A percentile compares a stretch with the other conserved stretches of the same genome.
Evolutionary conservation across 345 rosid genomes (phyloP).

Genomic region (Camelina neglecta): DNA sequence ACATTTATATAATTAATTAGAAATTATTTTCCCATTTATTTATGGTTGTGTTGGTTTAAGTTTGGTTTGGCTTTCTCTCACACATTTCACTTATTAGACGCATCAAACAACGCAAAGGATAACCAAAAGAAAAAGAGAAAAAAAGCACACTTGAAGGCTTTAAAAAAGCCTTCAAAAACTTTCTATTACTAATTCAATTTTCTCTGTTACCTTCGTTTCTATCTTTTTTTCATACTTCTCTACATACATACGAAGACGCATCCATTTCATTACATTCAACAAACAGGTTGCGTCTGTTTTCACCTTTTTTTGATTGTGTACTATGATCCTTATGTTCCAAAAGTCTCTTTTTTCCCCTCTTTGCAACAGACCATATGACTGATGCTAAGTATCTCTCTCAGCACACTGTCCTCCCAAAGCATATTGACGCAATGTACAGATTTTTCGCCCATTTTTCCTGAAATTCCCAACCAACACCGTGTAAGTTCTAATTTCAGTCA

Average conservation of each 20-base stretch:
- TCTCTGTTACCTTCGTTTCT: constrained; percentile 6
- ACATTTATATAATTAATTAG: not conserved
- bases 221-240: constrained; percentile 21
- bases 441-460: constrained; percentile 97
- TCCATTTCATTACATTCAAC: constrained; percentile 39
- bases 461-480: constrained; percentile 29
- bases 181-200: constrained; percentile 25
- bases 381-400: constrained; percentile 39
- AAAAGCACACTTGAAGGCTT: constrained; percentile 35
- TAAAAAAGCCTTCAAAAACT: constrained; percentile 31
- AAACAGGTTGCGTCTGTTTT: constrained; percentile 27
- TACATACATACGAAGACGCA: constrained; percentile 39
- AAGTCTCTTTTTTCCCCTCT: not conserved
- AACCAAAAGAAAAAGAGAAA: not conserved
- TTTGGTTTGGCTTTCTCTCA: constrained; percentile 18
- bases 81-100: constrained; percentile 8
- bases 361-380: constrained; percentile 6
- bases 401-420: constrained; percentile 89
- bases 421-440: constrained; percentile 84
- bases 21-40: not conserved
- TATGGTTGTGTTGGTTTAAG: not conserved
- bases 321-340: constrained; percentile 7
- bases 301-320: constrained; percentile 1
- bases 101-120: constrained; percentile 9
- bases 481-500: constrained; percentile 7